Evolutionary conservation across 257 asterid genomes (phyloP), one percentile per base, ranked within the genome.

Genomic region (Coffea eugenioides): DNA sequence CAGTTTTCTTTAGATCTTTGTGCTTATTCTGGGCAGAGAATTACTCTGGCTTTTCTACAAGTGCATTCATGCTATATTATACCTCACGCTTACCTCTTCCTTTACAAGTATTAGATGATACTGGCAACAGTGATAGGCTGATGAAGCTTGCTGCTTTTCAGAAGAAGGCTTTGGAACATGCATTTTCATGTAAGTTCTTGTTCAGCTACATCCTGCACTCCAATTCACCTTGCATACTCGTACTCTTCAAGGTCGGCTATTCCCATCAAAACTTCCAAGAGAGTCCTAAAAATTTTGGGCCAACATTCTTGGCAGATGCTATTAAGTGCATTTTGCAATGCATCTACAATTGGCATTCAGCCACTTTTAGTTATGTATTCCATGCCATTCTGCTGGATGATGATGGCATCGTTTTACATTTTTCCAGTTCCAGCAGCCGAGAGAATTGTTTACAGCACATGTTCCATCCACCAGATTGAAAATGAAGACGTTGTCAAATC

Each of bases 401-500:
- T 71, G 64, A 71, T 14, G 64, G 65, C 18, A 5, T 23, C 21
- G 14, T 39, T 31, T 39, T 41, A 34, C 57, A 34, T 56, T 31
- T 79, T 72, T 80, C 57, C 69, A 93, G 98, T 96, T 83, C 98
- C 97, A 43, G 89, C 87, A 61, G 98, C 90, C 10, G 97, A 94
- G 89, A 92, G 91, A 81, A 85, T 94, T 36, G 97, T 92, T 69
- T 96, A 96, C 90, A 96, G 98, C 89, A 96, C 97, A 11, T 96
- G 99, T 81, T 95, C 99, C 34, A 69, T 94, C 52, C 90, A 92
- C 87, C 97, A 90, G 84, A 86, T 83, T 18, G 98, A 96, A 84
- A 92, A 95, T 77, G 99, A 92, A 90, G 98, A 94, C 61, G 97
- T 96, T 6, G 83, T 96, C 78, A 82, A 71, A 62, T 94, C 92